Evolutionary conservation across 495 filamentous ascomycete species (phyloP).

Genomic region (Lasiosphaeria hispida): DNA sequence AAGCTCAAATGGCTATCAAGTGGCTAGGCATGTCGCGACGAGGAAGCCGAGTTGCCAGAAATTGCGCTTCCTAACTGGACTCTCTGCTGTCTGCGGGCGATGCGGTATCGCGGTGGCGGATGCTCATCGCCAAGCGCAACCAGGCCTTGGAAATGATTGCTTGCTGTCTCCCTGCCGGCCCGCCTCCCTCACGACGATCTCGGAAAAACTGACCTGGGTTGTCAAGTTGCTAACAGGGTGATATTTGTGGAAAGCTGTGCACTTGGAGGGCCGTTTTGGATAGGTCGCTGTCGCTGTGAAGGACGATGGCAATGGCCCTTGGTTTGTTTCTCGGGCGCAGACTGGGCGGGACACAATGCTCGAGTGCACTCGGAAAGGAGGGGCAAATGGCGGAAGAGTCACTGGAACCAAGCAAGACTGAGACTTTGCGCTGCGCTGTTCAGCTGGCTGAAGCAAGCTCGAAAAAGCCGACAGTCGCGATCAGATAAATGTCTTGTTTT

Average conservation of each 20-base stretch:
- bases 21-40: background rate
- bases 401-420: too few relatives aligned
- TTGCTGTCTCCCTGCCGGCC: background rate
- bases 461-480: background rate
- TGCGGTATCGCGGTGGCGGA: slow-evolving; percentile 19
- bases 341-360: background rate
- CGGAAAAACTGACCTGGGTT: slow-evolving; percentile 2
- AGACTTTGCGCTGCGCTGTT: too few relatives aligned
- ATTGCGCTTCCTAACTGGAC: slow-evolving; percentile 17
- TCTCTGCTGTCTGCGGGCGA: background rate
- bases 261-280: too few relatives aligned
- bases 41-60: slow-evolving; percentile 14
- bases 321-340: slow-evolving; percentile 5
- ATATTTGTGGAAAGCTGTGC: too few relatives aligned
- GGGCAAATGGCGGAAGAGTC: background rate
- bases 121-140: background rate
- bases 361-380: background rate
- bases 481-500: slow-evolving; percentile 7
- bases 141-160: background rate
- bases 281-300: background rate
- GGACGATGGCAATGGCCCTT: slow-evolving; percentile 1
- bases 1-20: slow-evolving; percentile 13
- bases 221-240: too few relatives aligned
- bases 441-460: background rate
- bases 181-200: too few relatives aligned